A percentile compares a stretch with the other conserved stretches of the same genome.
These are phyloP conservation scores for Exsudoporus floridanus DNA, from an alignment of 1,284 basidiomycete species.

Conservation along the genomic window DNA sequence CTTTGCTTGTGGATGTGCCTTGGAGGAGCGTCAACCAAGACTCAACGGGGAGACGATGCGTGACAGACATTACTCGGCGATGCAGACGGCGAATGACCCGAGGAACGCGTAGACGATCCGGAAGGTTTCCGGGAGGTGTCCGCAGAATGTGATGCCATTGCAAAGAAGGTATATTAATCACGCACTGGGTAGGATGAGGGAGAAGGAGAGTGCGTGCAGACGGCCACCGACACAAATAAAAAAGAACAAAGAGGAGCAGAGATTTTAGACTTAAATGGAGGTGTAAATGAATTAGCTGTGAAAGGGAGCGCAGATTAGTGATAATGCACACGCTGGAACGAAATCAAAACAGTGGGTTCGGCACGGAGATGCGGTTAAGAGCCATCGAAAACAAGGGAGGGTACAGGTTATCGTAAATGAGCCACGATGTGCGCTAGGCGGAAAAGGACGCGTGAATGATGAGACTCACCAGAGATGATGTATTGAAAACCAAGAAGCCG, in stretches of 20 bases:
- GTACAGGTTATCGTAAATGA: constrained; percentile 33
- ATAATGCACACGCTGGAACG: constrained; percentile 23
- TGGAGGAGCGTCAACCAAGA: constrained; percentile 6
- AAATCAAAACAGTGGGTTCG: constrained; percentile 21
- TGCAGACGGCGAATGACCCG: constrained; percentile 56
- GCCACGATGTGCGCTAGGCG: constrained; percentile 34
- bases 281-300: constrained; percentile 39
- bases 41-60: not conserved
- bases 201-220: constrained; percentile 6
- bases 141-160: constrained; percentile 53
- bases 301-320: constrained; percentile 26
- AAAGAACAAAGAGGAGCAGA: constrained; percentile 26
- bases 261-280: constrained; percentile 37
- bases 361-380: constrained; percentile 33
- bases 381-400: constrained; percentile 26
- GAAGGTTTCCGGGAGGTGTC: constrained; percentile 63
- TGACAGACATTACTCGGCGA: constrained; percentile 54
- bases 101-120: constrained; percentile 62
- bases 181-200: constrained; percentile 28
- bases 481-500: constrained; percentile 31
- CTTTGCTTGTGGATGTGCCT: constrained; percentile 47
- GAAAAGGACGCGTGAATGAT: constrained; percentile 41
- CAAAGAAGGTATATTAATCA: constrained; percentile 32
- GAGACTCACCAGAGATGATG: constrained; percentile 37
- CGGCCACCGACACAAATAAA: constrained; percentile 33